phyloP scores from a whole-genome alignment of 2,329 filamentous ascomycete species.

The Neoscytalidium dimidiatum region DNA sequence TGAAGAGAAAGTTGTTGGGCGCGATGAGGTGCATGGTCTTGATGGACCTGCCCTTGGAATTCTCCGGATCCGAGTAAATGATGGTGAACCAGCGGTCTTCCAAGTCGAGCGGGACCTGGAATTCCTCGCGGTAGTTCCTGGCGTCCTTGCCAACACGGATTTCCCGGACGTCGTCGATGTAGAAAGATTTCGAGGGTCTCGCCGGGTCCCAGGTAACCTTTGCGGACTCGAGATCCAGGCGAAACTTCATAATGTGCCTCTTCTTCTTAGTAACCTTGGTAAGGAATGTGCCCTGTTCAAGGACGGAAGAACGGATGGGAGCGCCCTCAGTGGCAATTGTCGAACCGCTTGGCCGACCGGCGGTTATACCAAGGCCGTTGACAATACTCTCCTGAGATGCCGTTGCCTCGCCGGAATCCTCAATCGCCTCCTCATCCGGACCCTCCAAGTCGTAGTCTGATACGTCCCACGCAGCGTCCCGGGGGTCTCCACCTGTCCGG shows the following conservation, averaged over 20 bases:
- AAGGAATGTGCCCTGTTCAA: slow-evolving; percentile 77
- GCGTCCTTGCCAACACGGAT: slow-evolving; percentile 83
- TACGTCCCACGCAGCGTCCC: slow-evolving; percentile 44
- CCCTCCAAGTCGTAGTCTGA: slow-evolving; percentile 57
- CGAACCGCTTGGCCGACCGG: slow-evolving; percentile 23
- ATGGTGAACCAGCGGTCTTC: slow-evolving; percentile 86
- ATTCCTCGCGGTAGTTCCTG: slow-evolving; percentile 85
- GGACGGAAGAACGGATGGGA: slow-evolving; percentile 73
- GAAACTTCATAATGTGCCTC: slow-evolving; percentile 71
- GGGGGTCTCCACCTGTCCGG: slow-evolving; percentile 63
- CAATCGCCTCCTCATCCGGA: slow-evolving; percentile 51
- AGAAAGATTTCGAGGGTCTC: slow-evolving; percentile 79
- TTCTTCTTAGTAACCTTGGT: slow-evolving; percentile 89
- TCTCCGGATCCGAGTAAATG: slow-evolving; percentile 77
- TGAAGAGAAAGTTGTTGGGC: slow-evolving; percentile 68
- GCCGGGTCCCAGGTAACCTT: slow-evolving; percentile 86
- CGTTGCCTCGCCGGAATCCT: slow-evolving; percentile 41
- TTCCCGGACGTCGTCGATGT: slow-evolving; percentile 93
- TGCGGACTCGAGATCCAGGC: slow-evolving; percentile 78
- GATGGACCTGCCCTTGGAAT: slow-evolving; percentile 66
- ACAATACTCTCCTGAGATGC: slow-evolving; percentile 30
- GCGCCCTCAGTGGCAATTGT: slow-evolving; percentile 51
- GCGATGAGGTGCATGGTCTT: slow-evolving; percentile 90
- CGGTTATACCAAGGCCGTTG: slow-evolving; percentile 46
- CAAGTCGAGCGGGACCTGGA: slow-evolving; percentile 66